Base-by-base conservation (phyloP, 2,329 filamentous ascomycete genomes). In the Monosporascus ibericus region DNA sequence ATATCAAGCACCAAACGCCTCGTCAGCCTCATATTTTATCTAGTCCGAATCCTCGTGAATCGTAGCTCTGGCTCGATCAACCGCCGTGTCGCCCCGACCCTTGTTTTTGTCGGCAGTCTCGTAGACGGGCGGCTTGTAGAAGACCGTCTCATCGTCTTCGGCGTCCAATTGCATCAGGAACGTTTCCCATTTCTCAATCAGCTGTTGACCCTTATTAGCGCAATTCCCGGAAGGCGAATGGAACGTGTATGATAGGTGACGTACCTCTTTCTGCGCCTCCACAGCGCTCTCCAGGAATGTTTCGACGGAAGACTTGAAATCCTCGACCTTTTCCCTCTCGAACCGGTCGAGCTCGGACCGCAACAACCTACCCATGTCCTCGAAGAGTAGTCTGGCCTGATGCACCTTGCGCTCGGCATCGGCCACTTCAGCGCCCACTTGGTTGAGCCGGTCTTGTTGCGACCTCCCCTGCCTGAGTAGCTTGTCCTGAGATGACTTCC, bases 221-320 rank as follows among this genome's bases (percentile, higher is more conserved):
- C 44, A 44, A 44, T 34, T 15, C 42, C 17, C 9, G 40, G 40
- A 48, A n/a, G 38, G 24, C 47, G 48, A 57, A 18, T 18, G 37
- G 2, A 40, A 42, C 44, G 42, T 17, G 34, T 8, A 25, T 18
- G 47, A 49, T 22, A 34, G 30, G 11, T 25, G 42, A 71, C 82
- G 70, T 69, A 94, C 92, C 86, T 99, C 94, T 73, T 99, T 99
- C 75, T 99, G 94, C 51, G 92, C 94, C 72, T 99, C 94, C 4
- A 99, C 91, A 3, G 94, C 90, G 65, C 94, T 92, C 75, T 99
- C 94, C 62, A 99, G 72, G 72, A 96, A 99, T 1, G 94, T 99
- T 75, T 99, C 94, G 2, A 99, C 92, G 0, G 92, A 92, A 57
- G 88, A 94, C 78, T 99, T 99, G 72, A 99, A 99, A 68, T 99